Percentiles rank a stretch among this genome's conserved stretches.
These are phyloP conservation scores for Fusarium torulosum DNA, from an alignment of 2,329 filamentous ascomycete genomes.

Conservation along the genomic window DNA sequence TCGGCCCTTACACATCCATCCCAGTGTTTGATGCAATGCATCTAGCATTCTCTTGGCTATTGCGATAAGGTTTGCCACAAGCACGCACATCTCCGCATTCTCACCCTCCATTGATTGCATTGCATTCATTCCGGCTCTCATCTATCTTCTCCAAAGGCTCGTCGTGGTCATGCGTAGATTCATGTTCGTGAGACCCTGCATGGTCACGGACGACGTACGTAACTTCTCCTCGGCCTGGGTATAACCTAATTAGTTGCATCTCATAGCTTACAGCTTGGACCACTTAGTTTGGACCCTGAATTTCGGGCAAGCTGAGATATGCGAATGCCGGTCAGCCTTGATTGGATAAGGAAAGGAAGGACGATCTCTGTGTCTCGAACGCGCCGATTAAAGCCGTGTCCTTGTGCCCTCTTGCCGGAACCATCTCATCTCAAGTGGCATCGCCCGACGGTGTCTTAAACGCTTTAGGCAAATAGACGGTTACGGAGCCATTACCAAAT, in stretches of 20 bases:
- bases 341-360: constrained; percentile 13
- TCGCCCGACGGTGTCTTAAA: constrained; percentile 2
- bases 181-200: constrained; percentile 11
- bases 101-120: not conserved
- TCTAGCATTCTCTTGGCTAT: not conserved
- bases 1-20: not conserved
- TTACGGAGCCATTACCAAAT: constrained; percentile 20
- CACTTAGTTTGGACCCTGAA: constrained; percentile 39
- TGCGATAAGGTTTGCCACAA: not conserved
- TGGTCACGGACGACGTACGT: constrained; percentile 18
- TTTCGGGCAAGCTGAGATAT: constrained; percentile 32
- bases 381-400: constrained; percentile 16
- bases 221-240: constrained; percentile 7
- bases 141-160: constrained; percentile 7
- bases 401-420: constrained; percentile 10
- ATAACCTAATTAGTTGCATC: constrained; percentile 20
- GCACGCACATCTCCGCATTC: constrained; percentile 8
- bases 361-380: constrained; percentile 33
- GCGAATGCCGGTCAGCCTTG: constrained; percentile 14
- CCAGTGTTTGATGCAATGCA: constrained; percentile 3
- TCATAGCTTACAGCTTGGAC: constrained; percentile 34
- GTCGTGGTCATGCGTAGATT: not conserved
- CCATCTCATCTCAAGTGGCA: constrained; percentile 4
- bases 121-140: constrained; percentile 3
- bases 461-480: constrained; percentile 24